A percentile compares a stretch with the other conserved stretches of the same genome.
Evolutionary conservation across 345 rosid genomes (phyloP).

Genomic region (Conringia planisiliqua): DNA sequence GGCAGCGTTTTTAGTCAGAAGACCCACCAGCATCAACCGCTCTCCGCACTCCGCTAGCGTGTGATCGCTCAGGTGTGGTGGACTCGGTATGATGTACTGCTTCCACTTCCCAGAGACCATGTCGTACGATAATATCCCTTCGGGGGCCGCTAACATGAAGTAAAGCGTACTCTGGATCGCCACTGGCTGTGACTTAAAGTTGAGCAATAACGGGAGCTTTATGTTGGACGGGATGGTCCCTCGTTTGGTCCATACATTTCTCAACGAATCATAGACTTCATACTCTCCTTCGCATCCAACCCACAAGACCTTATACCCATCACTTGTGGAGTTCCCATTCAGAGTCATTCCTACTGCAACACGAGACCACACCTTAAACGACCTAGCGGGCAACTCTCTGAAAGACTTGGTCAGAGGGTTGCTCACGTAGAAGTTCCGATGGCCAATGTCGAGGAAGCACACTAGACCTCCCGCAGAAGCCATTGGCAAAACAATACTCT

Average conservation of each 20-base stretch:
- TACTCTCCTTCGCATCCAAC: constrained; percentile 91
- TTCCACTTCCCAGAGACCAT: constrained; percentile 74
- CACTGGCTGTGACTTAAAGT: constrained; percentile 90
- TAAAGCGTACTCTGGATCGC: constrained; percentile 55
- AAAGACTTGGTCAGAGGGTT: constrained; percentile 84
- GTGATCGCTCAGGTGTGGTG: constrained; percentile 71
- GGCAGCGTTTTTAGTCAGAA: constrained; percentile 92
- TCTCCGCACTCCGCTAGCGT: constrained; percentile 87
- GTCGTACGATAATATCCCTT: constrained; percentile 80
- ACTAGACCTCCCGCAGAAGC: constrained; percentile 97
- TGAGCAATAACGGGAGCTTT: constrained; percentile 73
- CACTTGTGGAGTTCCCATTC: constrained; percentile 47
- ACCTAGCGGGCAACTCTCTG: constrained; percentile 84
- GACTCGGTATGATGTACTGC: constrained; percentile 75
- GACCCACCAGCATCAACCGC: constrained; percentile 84
- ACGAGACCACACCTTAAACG: constrained; percentile 88
- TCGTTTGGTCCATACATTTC: constrained; percentile 66
- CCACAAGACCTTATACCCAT: constrained; percentile 86
- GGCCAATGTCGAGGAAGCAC: constrained; percentile 93
- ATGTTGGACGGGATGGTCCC: constrained; percentile 73
- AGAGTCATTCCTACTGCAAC: constrained; percentile 91
- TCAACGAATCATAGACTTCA: constrained; percentile 80
- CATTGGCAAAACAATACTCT: constrained; percentile 74
- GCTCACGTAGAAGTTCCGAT: constrained; percentile 79
- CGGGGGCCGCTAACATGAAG: constrained; percentile 92